Conservation (phyloP, 306 rosid genomes). For the Trifolium repens region DNA sequence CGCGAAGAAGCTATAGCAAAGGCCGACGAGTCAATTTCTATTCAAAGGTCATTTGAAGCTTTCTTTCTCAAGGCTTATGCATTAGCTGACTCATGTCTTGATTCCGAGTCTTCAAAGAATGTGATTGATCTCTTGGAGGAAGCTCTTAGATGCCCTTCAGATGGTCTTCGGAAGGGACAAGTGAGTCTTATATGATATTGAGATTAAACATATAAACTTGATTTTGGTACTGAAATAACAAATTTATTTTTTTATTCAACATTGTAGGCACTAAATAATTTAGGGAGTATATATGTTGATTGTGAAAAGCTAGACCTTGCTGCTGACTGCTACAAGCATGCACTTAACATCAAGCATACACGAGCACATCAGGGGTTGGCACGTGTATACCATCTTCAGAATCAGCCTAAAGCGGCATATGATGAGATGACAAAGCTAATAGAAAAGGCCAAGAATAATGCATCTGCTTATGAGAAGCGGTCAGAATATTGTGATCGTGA, state of each 20-base stretch:
- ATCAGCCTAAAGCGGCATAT: conserved; percentile 79
- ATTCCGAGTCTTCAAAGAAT: conserved; percentile 62
- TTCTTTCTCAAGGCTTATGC: conserved; percentile 92
- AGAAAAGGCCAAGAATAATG: conserved; percentile 80
- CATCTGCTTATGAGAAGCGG: conserved; percentile 93
- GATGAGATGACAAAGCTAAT: conserved; percentile 95
- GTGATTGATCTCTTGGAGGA: conserved; percentile 81
- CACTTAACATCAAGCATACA: conserved; percentile 91
- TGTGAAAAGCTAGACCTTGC: conserved; percentile 87
- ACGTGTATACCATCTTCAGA: conserved; percentile 81
- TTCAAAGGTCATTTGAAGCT: conserved; percentile 95
- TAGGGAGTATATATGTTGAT: conserved; percentile 87
- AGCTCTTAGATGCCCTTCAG: conserved; percentile 93
- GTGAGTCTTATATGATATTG: conserved; percentile 48
- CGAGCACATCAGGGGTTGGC: conserved; percentile 97
- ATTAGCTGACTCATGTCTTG: conserved; percentile 79
- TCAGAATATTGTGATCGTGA: conserved; percentile 93
- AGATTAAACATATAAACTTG: conserved; percentile 25
- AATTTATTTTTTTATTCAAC: conserved; percentile 33
- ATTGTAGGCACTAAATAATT: conserved; percentile 83
- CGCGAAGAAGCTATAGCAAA: conserved; percentile 86
- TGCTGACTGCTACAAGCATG: conserved; percentile 87
- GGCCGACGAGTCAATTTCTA: conserved; percentile 80
- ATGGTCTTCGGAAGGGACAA: conserved; percentile 93
- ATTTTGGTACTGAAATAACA: conserved; percentile 31